These are phyloP conservation scores for Colletotrichum liriopes DNA, from an alignment of 2,329 filamentous ascomycete genomes.

Conservation along the genomic window DNA sequence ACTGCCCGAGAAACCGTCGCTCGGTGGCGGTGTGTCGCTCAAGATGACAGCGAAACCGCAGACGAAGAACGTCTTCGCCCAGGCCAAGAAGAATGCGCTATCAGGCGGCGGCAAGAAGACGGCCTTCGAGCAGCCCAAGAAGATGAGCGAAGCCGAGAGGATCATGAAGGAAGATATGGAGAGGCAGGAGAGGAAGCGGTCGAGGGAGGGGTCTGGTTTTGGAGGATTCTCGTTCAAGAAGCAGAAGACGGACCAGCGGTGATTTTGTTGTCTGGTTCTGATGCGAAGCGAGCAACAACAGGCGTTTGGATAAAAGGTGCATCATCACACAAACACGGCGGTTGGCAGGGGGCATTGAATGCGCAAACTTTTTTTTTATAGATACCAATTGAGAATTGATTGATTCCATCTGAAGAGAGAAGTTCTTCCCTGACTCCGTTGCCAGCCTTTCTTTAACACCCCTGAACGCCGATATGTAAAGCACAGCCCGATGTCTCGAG, in stretches of 20 bases:
- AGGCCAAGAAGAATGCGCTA: conserved; percentile 79
- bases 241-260: conserved; percentile 55
- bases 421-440: conserved; percentile 36
- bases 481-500: conserved; percentile 21
- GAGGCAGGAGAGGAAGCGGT: conserved; percentile 79
- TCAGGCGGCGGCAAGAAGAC: conserved; percentile 73
- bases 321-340: conserved; percentile 2
- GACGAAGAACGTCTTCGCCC: conserved; percentile 83
- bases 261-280: background rate
- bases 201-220: conserved; percentile 63
- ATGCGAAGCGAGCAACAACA: background rate
- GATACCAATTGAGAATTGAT: conserved; percentile 49
- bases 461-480: conserved; percentile 50
- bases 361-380: conserved; percentile 41
- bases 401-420: conserved; percentile 30
- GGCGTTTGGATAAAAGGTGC: conserved; percentile 34
- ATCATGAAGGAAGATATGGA: conserved; percentile 92
- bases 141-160: conserved; percentile 88
- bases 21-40: conserved; percentile 67
- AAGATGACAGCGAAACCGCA: conserved; percentile 77
- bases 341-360: background rate
- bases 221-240: conserved; percentile 67
- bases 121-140: conserved; percentile 76
- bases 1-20: conserved; percentile 36
- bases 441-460: conserved; percentile 23